Evolutionary conservation across 2,329 filamentous ascomycete species (phyloP), one percentile per base, ranked within the genome.

Genomic region (Xylariaceae sp.): DNA sequence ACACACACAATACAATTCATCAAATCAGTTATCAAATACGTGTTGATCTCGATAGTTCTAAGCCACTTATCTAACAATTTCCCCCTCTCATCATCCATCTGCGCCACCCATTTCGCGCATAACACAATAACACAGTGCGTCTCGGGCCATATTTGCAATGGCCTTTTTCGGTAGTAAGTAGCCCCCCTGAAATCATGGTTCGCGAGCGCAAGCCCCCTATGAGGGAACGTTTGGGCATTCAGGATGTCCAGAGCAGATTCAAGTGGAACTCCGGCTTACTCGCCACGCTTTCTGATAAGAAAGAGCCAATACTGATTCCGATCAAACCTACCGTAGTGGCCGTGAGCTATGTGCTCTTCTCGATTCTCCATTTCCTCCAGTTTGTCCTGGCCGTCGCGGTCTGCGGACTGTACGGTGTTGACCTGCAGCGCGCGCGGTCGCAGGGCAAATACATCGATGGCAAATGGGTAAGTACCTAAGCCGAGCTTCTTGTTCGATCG

Each of bases 381-480:
- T 87, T 96, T 68, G 81, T 89, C 54, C 80, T 96, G 62, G 90
- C 86, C 14, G 75, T 96, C 54, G 83, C 89, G 1, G 89, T 95
- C 52, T 87, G 88, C 62, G 92, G 89, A 1, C 83, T 96, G 19
- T 96, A 95, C 63, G 89, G 86, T 37, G 74, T 81, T 20, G 89
- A 93, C 68, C 75, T 95, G 5, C 74, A 84, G 57, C 73, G 74
- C 20, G 83, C 85, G 1, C 70, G 76, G 40, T 74, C 83, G 18
- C 70, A 77, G 3, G 70, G 79, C 51, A 77, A 76, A 41, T 80
- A 83, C 59, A 72, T 76, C 2, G 83, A 90, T 67, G 79, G 84
- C 2, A 88, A 87, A 82, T 95, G 89, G 89, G 86, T 91, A 72
- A 65, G 81, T 71, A 49, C 32, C 20, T 18, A 44, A 26, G 32